Conservation (phyloP, 306 rosid species). For the Notholithocarpus densiflorus region DNA sequence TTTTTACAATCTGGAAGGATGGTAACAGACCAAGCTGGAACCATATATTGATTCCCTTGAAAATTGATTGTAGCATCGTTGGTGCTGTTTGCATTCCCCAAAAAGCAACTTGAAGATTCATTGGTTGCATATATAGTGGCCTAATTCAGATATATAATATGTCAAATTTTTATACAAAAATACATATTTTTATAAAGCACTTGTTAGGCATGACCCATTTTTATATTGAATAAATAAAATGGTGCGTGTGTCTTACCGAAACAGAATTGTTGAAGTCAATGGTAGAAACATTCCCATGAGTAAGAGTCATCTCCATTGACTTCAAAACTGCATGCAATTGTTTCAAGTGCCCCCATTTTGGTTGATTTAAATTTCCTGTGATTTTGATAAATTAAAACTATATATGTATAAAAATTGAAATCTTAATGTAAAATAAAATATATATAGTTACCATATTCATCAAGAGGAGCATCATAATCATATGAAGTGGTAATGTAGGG, state of each 20-base stretch:
- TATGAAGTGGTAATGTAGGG: slow-evolving; percentile 23
- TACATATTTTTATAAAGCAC: too few species aligned
- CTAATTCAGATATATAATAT: slow-evolving; percentile 16
- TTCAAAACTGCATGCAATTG: slow-evolving; percentile 43
- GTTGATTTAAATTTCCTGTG: slow-evolving; percentile 21
- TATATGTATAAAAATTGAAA: too few species aligned
- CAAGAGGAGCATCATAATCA: slow-evolving; percentile 37
- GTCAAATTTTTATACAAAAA: too few species aligned
- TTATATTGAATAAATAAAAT: not conserved
- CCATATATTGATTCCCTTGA: slow-evolving; percentile 11
- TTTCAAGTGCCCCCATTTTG: slow-evolving; percentile 57
- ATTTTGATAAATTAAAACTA: not conserved
- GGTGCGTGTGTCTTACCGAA: slow-evolving; percentile 1
- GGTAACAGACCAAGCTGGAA: slow-evolving; percentile 72
- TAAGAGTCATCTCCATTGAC: slow-evolving; percentile 42
- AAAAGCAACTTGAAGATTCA: slow-evolving; percentile 39
- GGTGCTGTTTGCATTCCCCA: slow-evolving; percentile 39
- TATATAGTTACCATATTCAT: slow-evolving; percentile 28
- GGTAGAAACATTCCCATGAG: slow-evolving; percentile 28
- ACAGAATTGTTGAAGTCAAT: slow-evolving; percentile 39
- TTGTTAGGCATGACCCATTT: too few species aligned
- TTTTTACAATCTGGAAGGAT: slow-evolving; percentile 49
- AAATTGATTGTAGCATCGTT: slow-evolving; percentile 41
- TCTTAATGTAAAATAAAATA: not conserved
- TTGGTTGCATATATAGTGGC: slow-evolving; percentile 38